Conservation (phyloP, 768 basidiomycete genomes). For the Tylopilus vinaceipallidus region DNA sequence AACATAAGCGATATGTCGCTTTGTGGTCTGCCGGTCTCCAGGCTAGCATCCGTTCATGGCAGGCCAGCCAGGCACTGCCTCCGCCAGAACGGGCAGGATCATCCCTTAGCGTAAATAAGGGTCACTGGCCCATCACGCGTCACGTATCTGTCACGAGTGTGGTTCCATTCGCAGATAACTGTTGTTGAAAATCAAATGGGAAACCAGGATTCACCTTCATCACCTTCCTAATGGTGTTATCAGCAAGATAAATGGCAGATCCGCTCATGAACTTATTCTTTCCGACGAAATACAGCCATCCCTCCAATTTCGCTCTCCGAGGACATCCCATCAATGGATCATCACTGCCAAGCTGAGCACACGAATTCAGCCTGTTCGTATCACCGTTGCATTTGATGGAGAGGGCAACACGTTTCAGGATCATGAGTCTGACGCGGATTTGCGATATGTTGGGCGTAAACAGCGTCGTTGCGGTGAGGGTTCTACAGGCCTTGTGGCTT, state of each 20-base stretch:
- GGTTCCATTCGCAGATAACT: slow-evolving; percentile 14
- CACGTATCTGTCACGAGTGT: slow-evolving; percentile 17
- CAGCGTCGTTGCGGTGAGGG: slow-evolving; percentile 4
- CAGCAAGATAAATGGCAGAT: slow-evolving; percentile 13
- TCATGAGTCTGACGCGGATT: slow-evolving; percentile 11
- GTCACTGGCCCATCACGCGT: neutral
- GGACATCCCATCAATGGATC: slow-evolving; percentile 14
- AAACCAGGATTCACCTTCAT: slow-evolving; percentile 10
- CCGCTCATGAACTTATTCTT: slow-evolving; percentile 3
- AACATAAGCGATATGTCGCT: slow-evolving; percentile 3
- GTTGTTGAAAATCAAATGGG: slow-evolving; percentile 16
- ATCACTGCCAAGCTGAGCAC: neutral
- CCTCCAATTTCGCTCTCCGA: slow-evolving; percentile 15
- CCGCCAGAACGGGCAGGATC: slow-evolving; percentile 15
- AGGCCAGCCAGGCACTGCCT: slow-evolving; percentile 19
- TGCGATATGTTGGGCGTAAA: slow-evolving; percentile 14
- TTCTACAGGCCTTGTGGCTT: slow-evolving; percentile 10
- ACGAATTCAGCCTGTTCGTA: neutral
- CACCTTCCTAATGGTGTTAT: slow-evolving; percentile 23
- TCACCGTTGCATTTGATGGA: slow-evolving; percentile 9
- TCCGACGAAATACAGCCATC: neutral
- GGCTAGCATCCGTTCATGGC: neutral
- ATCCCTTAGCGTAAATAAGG: slow-evolving; percentile 12
- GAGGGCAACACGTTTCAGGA: slow-evolving; percentile 15
- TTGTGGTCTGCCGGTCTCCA: neutral